Base-by-base conservation (phyloP, 2,329 filamentous ascomycete species). In the Ceratocystis huliohia region DNA sequence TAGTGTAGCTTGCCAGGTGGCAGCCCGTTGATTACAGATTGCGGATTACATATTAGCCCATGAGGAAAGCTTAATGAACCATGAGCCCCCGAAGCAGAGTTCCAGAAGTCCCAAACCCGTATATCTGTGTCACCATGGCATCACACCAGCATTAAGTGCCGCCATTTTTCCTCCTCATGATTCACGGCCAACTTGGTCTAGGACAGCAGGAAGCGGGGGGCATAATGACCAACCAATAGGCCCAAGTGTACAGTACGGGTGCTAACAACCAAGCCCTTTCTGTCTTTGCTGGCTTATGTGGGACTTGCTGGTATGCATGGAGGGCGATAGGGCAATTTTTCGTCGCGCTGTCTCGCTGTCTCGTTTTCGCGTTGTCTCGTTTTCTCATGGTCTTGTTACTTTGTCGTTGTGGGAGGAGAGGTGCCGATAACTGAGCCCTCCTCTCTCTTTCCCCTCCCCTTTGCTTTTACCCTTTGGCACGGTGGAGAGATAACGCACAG, bases 81-180 rank as follows among this genome's bases (percentile, higher is more conserved):
- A n/a, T 13, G n/a, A 37, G 56, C 17, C 28, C 37, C 37, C 37
- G 10, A 41, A 41, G 37, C 37, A 41, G 37, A 41, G 37, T 41
- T 41, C 37, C 37, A 41, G 37, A 15, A 57, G 22, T 25, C 53
- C 22, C 25, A 57, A 57, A n/a, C 15, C 17, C 22, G n/a, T n/a
- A 57, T 37, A 22, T 59, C 56, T 59, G 56, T 59, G 56, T 59
- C 56, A 59, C 56, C 56, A 33, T 59, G 10, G 15, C 56, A 59
- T 33, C 28, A 59, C 33, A 30, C 20, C 56, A 59, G n/a, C 28
- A 4, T 30, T 8, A 59, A 8, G n/a, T 13, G n/a, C n/a, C 46
- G n/a, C 22, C 22, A 33, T 33, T 59, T 33, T 25, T 3, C 33
- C 17, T 37, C 22, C 5, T 17, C 56, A n/a, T 59, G 30, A 33